Evolutionary conservation across 805 yeast genomes (phyloP).

Genomic region (Cephaloascus fragrans): DNA sequence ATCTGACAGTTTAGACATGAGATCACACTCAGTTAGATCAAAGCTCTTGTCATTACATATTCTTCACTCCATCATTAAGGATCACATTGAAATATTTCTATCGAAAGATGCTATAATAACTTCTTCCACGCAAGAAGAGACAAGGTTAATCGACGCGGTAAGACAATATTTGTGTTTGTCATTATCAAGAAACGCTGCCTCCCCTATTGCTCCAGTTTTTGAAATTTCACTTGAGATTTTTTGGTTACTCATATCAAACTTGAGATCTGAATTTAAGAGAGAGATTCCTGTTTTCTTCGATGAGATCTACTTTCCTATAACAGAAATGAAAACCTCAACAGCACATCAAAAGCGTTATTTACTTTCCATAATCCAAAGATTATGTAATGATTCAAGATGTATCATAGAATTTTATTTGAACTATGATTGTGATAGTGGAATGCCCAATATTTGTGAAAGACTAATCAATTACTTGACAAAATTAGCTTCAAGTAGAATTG

Average conservation of each 20-base stretch:
- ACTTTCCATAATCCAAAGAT: conserved; percentile 66
- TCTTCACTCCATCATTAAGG: conserved; percentile 74
- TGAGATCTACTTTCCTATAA: conserved; percentile 89
- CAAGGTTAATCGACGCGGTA: conserved; percentile 66
- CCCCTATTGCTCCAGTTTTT: conserved; percentile 83
- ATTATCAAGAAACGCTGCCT: conserved; percentile 86
- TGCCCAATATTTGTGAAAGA: conserved; percentile 80
- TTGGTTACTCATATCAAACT: conserved; percentile 77
- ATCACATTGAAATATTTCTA: conserved; percentile 74
- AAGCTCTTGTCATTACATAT: conserved; percentile 82
- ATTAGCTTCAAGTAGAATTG: conserved; percentile 61
- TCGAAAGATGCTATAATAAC: conserved; percentile 45
- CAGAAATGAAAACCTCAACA: conserved; percentile 86
- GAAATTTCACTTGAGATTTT: conserved; percentile 88
- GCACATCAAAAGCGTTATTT: conserved; percentile 88
- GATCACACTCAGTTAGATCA: conserved; percentile 88
- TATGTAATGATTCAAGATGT: conserved; percentile 83
- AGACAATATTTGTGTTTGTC: conserved; percentile 78
- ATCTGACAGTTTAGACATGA: conserved; percentile 66
- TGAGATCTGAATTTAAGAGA: conserved; percentile 80
- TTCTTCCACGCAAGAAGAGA: conserved; percentile 42
- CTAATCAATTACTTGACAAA: conserved; percentile 70
- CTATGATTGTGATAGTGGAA: conserved; percentile 81
- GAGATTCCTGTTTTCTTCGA: conserved; percentile 91
- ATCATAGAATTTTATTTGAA: conserved; percentile 88